These are phyloP conservation scores for Colletotrichum siamense DNA, from an alignment of 2,329 filamentous ascomycete genomes.

Conservation along the genomic window DNA sequence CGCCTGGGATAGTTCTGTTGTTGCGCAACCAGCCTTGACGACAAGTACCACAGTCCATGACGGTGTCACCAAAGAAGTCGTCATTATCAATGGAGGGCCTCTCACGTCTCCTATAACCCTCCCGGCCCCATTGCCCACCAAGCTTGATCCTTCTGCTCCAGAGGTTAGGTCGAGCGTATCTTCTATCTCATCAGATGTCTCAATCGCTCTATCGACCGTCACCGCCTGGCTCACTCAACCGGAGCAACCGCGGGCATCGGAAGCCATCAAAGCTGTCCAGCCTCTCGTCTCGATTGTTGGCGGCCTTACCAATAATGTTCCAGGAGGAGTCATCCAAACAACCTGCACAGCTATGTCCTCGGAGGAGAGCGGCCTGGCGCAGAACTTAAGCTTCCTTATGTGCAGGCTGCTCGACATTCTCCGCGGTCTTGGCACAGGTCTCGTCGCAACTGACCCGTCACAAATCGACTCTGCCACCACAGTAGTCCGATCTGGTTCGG, in stretches of 20 bases:
- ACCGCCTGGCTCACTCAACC: not conserved
- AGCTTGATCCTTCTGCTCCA: not conserved
- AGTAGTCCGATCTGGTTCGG: not conserved
- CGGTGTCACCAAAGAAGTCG: not conserved
- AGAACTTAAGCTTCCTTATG: not conserved
- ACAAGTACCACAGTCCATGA: not conserved
- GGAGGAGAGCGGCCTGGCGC: fast-evolving
- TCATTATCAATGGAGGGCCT: not conserved
- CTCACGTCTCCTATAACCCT: not conserved
- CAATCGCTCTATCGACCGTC: not conserved
- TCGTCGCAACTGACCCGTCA: fast-evolving
- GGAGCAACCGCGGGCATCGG: not conserved
- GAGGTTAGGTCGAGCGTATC: not conserved
- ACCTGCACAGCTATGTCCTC: fast-evolving
- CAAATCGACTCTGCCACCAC: not conserved
- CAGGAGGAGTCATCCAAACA: not conserved
- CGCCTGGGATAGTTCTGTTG: not conserved
- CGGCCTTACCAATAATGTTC: not conserved
- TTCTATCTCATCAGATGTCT: not conserved
- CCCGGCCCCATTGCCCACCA: not conserved
- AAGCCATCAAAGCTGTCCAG: not conserved
- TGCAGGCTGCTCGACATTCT: not conserved
- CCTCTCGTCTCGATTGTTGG: not conserved
- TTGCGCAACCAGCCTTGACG: not conserved
- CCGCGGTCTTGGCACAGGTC: not conserved